Base-by-base conservation (phyloP, 148 eudicot species). In the Persicaria tinctoria region DNA sequence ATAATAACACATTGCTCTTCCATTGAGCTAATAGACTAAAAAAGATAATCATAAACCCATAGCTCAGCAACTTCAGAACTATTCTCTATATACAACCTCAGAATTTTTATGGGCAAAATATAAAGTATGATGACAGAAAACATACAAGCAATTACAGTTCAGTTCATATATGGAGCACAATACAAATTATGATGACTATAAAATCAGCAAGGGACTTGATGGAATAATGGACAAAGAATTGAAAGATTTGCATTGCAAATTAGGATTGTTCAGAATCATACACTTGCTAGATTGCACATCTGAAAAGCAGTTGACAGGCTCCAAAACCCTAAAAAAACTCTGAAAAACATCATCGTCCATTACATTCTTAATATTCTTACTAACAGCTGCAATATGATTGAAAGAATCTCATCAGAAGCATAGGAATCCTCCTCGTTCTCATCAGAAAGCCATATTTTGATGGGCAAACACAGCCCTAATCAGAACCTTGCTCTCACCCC, bases 171-270 rank as follows among this genome's bases (percentile, higher is more conserved):
- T 3, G 45, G 11, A 62, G 11, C 45, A 27, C 41, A 27, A 11
- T 8, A 62, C 64, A 20, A 23, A 27, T 3, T 10, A 11, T 62
- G 68, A 62, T 27, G 45, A 32, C 70, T 13, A 38, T 41, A 13
- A 66, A 38, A 66, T 66, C 18, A 41, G 70, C 17, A 66, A 41
- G 47, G 18, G 18, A 41, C 17, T 12, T 44, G 48, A 32, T 14
- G 73, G 73, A 73, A 53, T 75, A 91, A 95, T 97, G 98, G 98
- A 82, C 87, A 91, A 79, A 91, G 82, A 73, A 84, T 66, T 53
- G 95, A 80, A 68, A 93, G 89, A 66, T 78, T 56, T 57, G 46
- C 53, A 81, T 68, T 71, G 76, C 68, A 66, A 50, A 72, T 63
- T 70, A 68, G 83, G 80, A 57, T 85, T 79, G 77, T 77, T 85